Conservation (phyloP, 1,139 yeast species). For the Saccharomyces uvarum region DNA sequence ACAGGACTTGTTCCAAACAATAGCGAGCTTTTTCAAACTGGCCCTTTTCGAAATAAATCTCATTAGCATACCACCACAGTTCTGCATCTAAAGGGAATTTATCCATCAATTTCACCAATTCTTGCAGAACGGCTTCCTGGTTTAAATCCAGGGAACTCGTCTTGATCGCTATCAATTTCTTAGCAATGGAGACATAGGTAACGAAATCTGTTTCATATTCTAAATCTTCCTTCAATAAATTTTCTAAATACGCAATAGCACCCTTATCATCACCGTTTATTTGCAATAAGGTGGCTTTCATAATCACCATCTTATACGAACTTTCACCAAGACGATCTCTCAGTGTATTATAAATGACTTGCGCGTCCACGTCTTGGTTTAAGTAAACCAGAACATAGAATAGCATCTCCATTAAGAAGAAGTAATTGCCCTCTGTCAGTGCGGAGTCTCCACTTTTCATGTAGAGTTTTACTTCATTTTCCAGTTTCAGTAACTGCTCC, state of each 20-base stretch:
- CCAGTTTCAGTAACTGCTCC: constrained; percentile 31
- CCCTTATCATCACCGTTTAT: constrained; percentile 23
- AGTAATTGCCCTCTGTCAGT: constrained; percentile 45
- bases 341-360: constrained; percentile 52
- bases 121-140: constrained; percentile 13
- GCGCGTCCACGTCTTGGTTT: constrained; percentile 66
- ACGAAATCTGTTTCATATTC: constrained; percentile 28
- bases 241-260: constrained; percentile 26
- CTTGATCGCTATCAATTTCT: constrained; percentile 24
- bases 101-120: constrained; percentile 21
- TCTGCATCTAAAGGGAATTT: constrained; percentile 60
- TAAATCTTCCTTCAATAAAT: constrained; percentile 23
- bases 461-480: constrained; percentile 31
- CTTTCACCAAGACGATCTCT: constrained; percentile 56
- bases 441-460: constrained; percentile 19
- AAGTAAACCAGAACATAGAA: constrained; percentile 59
- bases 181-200: constrained; percentile 24
- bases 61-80: constrained; percentile 71
- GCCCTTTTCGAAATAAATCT: constrained; percentile 51
- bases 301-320: constrained; percentile 25
- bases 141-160: constrained; percentile 8
- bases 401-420: constrained; percentile 59
- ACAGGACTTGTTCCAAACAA: constrained; percentile 60
- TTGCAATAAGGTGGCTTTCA: constrained; percentile 28
- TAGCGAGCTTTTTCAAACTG: constrained; percentile 61